phyloP scores from a whole-genome alignment of 768 basidiomycete genomes.

The Filobasidium wieringae region DNA sequence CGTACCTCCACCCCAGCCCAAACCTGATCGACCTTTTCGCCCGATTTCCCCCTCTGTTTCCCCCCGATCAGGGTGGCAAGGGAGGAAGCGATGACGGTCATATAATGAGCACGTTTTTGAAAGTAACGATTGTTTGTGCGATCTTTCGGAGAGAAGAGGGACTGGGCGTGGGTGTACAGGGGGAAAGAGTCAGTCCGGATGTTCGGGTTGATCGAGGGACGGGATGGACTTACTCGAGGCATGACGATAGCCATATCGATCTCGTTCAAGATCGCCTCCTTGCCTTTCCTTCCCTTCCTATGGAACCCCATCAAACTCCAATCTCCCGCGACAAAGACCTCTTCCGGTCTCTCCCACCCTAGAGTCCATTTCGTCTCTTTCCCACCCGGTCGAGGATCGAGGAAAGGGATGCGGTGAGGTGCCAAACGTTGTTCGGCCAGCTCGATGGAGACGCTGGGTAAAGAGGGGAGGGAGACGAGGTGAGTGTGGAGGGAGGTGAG shows the following conservation, averaged over 20 bases:
- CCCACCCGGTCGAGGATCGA: constrained; percentile 53
- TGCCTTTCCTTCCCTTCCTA: constrained; percentile 54
- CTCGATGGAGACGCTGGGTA: constrained; percentile 55
- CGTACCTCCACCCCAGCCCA: constrained; percentile 18
- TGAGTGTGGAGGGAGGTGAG: constrained; percentile 64
- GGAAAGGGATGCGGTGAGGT: constrained; percentile 49
- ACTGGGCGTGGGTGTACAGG: constrained; percentile 21
- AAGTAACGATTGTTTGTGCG: constrained; percentile 79
- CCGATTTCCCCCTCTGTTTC: constrained; percentile 7
- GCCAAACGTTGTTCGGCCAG: constrained; percentile 46
- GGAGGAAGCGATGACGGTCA: constrained; percentile 62
- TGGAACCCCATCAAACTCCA: constrained; percentile 71
- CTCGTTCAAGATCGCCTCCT: constrained; percentile 49
- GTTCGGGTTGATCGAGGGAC: neutral
- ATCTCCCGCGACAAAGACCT: constrained; percentile 68
- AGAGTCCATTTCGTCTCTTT: constrained; percentile 83
- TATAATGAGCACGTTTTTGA: constrained; percentile 81
- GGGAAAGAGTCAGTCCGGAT: neutral
- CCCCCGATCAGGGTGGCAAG: constrained; percentile 32
- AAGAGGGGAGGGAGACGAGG: constrained; percentile 50
- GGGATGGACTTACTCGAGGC: constrained; percentile 53
- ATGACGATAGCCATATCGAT: constrained; percentile 79
- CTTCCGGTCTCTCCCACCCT: constrained; percentile 61
- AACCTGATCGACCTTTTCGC: constrained; percentile 11
- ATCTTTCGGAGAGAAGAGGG: constrained; percentile 90